Percentiles rank a stretch among this genome's conserved stretches.
Evolutionary conservation across 495 filamentous ascomycete species (phyloP).

Genomic region (Tuber calosporum): DNA sequence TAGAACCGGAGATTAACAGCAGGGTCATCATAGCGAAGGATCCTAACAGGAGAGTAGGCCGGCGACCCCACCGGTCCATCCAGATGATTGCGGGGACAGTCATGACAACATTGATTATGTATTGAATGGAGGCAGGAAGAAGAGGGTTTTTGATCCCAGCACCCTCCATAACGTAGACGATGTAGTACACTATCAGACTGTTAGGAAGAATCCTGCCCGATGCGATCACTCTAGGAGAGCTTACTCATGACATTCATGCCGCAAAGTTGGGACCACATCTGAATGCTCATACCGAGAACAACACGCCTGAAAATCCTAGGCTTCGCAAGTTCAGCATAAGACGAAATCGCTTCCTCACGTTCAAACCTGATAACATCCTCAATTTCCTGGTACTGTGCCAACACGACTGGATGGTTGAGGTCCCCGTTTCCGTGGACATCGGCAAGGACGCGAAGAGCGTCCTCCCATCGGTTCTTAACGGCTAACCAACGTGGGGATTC

Average conservation of each 20-base stretch:
- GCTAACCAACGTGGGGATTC: conserved; percentile 70
- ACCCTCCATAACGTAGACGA: conserved; percentile 65
- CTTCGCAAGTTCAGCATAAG: conserved; percentile 54
- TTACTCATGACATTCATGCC: conserved; percentile 69
- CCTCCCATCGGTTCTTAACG: conserved; percentile 67
- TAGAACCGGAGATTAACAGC: conserved; percentile 52
- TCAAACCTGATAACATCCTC: conserved; percentile 58
- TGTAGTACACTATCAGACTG: conserved; percentile 53
- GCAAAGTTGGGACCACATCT: conserved; percentile 68
- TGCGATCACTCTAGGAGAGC: neutral
- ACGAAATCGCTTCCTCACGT: conserved; percentile 52
- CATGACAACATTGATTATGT: conserved; percentile 65
- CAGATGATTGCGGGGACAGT: conserved; percentile 56
- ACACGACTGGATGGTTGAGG: conserved; percentile 55
- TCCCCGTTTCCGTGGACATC: conserved; percentile 59
- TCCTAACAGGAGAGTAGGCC: conserved; percentile 50
- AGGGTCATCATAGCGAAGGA: conserved; percentile 50
- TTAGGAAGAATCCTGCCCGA: neutral
- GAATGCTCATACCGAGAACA: conserved; percentile 62
- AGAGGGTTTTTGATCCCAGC: conserved; percentile 59
- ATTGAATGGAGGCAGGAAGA: conserved; percentile 66
- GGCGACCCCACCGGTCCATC: conserved; percentile 52
- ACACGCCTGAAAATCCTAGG: conserved; percentile 62
- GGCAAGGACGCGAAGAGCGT: conserved; percentile 57
- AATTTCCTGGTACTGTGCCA: conserved; percentile 61